Base-by-base conservation (phyloP, 2,329 filamentous ascomycete species). In the Microthyrium microscopicum region DNA sequence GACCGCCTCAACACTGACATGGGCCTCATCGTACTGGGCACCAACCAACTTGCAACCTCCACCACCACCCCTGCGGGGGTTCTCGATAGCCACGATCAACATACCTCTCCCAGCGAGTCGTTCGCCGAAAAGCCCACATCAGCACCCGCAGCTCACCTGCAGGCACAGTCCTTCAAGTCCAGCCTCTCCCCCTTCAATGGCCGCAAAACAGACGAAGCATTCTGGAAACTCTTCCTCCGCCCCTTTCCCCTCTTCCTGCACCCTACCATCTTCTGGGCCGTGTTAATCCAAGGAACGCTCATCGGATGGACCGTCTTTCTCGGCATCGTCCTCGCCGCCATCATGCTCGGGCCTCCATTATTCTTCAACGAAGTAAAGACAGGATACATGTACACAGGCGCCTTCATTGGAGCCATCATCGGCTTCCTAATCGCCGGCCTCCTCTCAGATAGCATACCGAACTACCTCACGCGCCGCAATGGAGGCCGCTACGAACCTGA, bases 281-380 rank as follows among this genome's bases (percentile, higher is more conserved):
- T 68, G 46, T 62, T 94, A 3, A 81, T 85, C 31, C 85, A 93
- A 62, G 85, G 85, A 12, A 72, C 80, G 4, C 71, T 93, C 48
- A 93, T 94, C 47, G 87, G 85, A 42, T 95, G 87, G 85, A 92
- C 85, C 1, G 81, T 94, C 12, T 82, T 94, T 48, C 87, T 92
- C 39, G 83, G 81, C 31, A 79, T 89, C 39, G 74, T 87, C 39
- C 61, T 91, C 19, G 80, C 77, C 11, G 70, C 76, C 38, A 73
- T 87, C 44, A 87, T 89, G 57, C 63, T 87, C 28, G 73, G 74
- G 1, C 73, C 74, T 2, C 82, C 82, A 0, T 66, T 83, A 20
- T 84, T 71, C 59, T 91, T 83, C 68, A 64, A 70, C 41, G 80
- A 89, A 54, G 77, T 80, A 36, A 57, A 77, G 46, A 79, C 78